Evolutionary conservation across 371 early-diverging fungal species (phyloP), one percentile per base, ranked within the genome.

Genomic region (Entomophthora muscae): DNA sequence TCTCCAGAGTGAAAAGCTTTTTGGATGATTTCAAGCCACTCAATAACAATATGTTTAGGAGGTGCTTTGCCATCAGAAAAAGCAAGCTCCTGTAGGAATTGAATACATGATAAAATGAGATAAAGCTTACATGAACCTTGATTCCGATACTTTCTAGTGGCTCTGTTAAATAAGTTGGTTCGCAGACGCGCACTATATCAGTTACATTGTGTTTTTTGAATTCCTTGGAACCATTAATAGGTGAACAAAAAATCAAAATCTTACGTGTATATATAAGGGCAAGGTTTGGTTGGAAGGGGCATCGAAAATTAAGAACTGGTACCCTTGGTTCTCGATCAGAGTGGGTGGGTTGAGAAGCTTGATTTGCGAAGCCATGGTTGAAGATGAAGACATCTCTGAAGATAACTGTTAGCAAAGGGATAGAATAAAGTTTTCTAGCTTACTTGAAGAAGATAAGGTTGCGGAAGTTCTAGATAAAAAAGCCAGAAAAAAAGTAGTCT

Each of bases 171-270:
- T 95, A 93, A 5, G 93, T 91, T 17, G 93, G 90, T 68, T 93
- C 90, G 71, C 93, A 93, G 31, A 89, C 91, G 2, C 92, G 82
- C 3, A 93, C 91, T 5, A 92, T 84, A 62, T 90, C 88, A 2
- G 86, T 83, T 57, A 89, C 93, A 62, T 82, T 71, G 59, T 84
- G 75, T 52, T 78, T 75, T 33, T 74, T 70, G 69, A 93, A 79
- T 68, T 91, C 87, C 71, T 77, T 68, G 5, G 5, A 17, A 42
- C 5, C 10, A 42, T 17, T 42, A 42, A 60, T 7, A 22, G n/a
- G 21, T 33, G 17, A 7, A 33, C 42, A 7, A 33, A 22, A 24
- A 22, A 42, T 33, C 26, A 60, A 22, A 5, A 42, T 2, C n/a
- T 60, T 51, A 60, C 61, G 26, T 60, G 10, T 29, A 60, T 10